phyloP scores from a whole-genome alignment of 176 grass and related monocot species.

The Bolboschoenus planiculmis region DNA sequence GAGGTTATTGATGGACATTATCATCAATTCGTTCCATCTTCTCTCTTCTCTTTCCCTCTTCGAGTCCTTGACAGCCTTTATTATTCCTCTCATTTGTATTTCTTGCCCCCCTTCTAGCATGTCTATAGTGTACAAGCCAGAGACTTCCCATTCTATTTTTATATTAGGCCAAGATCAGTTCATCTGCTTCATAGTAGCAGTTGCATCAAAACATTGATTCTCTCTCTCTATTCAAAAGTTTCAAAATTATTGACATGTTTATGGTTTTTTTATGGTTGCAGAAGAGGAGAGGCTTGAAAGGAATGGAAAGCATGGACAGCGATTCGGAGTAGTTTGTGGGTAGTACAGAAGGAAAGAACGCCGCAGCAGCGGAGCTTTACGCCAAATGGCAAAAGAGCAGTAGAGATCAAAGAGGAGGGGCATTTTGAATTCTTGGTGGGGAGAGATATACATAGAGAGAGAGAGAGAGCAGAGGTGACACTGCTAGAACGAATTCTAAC shows the following conservation, averaged over 20 bases:
- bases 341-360: neutral
- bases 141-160: neutral
- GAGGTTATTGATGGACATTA: constrained; percentile 4
- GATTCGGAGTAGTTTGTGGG: constrained; percentile 42
- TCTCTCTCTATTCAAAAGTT: neutral
- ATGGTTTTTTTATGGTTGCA: constrained; percentile 19
- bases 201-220: neutral
- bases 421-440: neutral
- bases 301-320: constrained; percentile 74
- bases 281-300: constrained; percentile 53
- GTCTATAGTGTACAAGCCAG: neutral
- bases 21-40: neutral
- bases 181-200: neutral
- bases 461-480: neutral
- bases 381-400: neutral
- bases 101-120: neutral
- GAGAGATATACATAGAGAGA: neutral
- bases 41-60: neutral
- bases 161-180: neutral
- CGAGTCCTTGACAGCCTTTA: neutral
- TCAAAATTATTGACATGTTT: neutral
- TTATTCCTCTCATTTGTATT: neutral
- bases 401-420: neutral
- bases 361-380: neutral
- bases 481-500: too few relatives aligned